Base-by-base conservation (phyloP, 106 monocot genomes). In the Narthecium ossifragum region DNA sequence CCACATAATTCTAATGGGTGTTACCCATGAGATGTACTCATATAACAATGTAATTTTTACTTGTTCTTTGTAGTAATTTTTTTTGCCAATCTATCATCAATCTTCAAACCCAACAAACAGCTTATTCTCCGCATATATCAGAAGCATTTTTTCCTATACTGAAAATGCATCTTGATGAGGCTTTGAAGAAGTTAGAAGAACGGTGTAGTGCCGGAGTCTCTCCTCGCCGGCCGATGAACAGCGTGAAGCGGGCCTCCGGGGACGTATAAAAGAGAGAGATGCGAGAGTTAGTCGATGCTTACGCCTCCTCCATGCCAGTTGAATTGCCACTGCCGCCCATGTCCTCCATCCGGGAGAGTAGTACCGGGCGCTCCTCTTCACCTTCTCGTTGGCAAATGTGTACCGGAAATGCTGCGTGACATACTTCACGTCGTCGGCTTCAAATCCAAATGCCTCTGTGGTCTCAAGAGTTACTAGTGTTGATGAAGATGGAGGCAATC, bases 341-440 rank as follows among this genome's bases (percentile, higher is more conserved):
- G 83, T 92, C 54, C 92, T 53, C 92, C 92, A 92, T 32, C 92
- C 86, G 0, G 83, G 83, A 8, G 92, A 92, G 61, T 92, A 92
- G 75, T 92, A 92, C 57, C 92, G 54, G 0, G 80, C 92, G 53
- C 92, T 92, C 41, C 77, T 41, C 73, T 51, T 72, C 60, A 82
- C 82, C 77, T 82, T 82, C 56, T 82, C 82, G 37, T 73, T 82
- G 27, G 66, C 61, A 40, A 82, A 82, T 0, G 82, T 82, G 73
- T 82, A 73, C 41, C 82, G 38, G 60, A 92, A 92, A 60, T 92
- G 86, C 53, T 83, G 92, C 24, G 92, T 92, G 37, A 92, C 86
- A 62, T 92, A 92, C 75, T 80, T 92, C 18, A 92, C 92, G 31
- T 92, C 91, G 18, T 13, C 46, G 0, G 91, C 86, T 4, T 86